Evolutionary conservation across 139 green algal species (phyloP).

Genomic region (Axilococcus clingmanii): DNA sequence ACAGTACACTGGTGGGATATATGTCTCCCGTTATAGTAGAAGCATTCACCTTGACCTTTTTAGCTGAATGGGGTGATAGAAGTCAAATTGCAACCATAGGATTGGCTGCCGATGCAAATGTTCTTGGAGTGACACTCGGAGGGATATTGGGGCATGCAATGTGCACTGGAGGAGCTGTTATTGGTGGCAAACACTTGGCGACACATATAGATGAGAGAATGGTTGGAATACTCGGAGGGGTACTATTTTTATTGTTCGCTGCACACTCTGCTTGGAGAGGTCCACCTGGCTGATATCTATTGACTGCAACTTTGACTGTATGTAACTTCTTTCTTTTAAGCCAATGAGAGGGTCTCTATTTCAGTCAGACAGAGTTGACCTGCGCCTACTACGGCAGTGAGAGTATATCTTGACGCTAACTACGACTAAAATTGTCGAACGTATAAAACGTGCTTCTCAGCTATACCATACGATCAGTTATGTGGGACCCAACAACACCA

Average conservation of each 20-base stretch:
- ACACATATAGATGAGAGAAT: conserved; percentile 82
- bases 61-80: conserved; percentile 97
- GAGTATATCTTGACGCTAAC: no score
- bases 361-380: no score
- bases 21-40: conserved; percentile 89
- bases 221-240: conserved; percentile 66
- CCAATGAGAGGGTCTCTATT: no score
- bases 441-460: no score
- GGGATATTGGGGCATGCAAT: conserved; percentile 84
- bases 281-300: no score
- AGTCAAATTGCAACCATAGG: conserved; percentile 89
- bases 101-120: conserved; percentile 74
- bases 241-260: conserved; percentile 88
- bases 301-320: no score
- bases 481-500: no score
- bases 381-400: no score
- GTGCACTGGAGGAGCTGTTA: conserved; percentile 88
- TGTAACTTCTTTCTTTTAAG: no score
- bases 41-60: conserved; percentile 92
- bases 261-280: conserved; percentile 43
- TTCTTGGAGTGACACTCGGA: conserved; percentile 84
- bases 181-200: conserved; percentile 87
- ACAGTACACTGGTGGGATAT: conserved; percentile 14
- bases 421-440: no score
- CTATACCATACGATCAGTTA: no score